Percentiles rank a stretch among this genome's conserved stretches.
phyloP scores from a whole-genome alignment of 2,329 filamentous ascomycete genomes.

The Plectosphaerella cucumerina region DNA sequence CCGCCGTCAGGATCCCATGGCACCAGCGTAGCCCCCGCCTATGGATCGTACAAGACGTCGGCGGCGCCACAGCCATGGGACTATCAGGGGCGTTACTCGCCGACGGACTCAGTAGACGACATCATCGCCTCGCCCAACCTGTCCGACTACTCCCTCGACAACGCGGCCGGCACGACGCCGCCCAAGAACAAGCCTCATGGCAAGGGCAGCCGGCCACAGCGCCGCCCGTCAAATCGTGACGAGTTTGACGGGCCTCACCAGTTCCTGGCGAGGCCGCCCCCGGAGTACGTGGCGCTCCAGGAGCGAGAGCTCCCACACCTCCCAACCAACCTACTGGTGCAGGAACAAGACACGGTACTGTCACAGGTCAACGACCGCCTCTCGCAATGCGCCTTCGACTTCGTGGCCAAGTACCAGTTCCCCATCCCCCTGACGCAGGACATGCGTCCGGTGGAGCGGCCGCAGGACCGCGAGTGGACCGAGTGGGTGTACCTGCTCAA shows the following conservation, averaged over 20 bases:
- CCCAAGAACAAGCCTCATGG: slow-evolving; percentile 41
- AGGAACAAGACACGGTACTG: slow-evolving; percentile 80
- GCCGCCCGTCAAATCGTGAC: slow-evolving; percentile 75
- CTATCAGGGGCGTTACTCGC: slow-evolving; percentile 47
- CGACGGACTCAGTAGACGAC: slow-evolving; percentile 55
- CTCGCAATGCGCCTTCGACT: slow-evolving; percentile 83
- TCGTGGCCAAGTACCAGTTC: slow-evolving; percentile 88
- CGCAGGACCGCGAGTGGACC: slow-evolving; percentile 81
- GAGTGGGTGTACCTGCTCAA: slow-evolving; percentile 90
- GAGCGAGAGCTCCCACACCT: slow-evolving; percentile 78
- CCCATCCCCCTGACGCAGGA: slow-evolving; percentile 80
- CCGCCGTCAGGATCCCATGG: slow-evolving; percentile 35
- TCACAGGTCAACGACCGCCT: slow-evolving; percentile 79
- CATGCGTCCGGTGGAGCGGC: slow-evolving; percentile 70
- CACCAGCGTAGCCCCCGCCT: slow-evolving; percentile 18
- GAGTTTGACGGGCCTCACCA: slow-evolving; percentile 88
- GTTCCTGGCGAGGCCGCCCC: slow-evolving; percentile 68
- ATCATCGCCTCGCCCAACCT: slow-evolving; percentile 53
- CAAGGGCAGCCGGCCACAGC: slow-evolving; percentile 49
- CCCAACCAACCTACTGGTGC: slow-evolving; percentile 75
- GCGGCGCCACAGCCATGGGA: slow-evolving; percentile 41
- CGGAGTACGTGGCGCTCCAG: slow-evolving; percentile 68
- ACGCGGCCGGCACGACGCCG: slow-evolving; percentile 34
- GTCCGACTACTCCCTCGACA: slow-evolving; percentile 58
- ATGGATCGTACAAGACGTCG: slow-evolving; percentile 34